Conservation (phyloP, 306 rosid species). For the Phaseolus lunatus region DNA sequence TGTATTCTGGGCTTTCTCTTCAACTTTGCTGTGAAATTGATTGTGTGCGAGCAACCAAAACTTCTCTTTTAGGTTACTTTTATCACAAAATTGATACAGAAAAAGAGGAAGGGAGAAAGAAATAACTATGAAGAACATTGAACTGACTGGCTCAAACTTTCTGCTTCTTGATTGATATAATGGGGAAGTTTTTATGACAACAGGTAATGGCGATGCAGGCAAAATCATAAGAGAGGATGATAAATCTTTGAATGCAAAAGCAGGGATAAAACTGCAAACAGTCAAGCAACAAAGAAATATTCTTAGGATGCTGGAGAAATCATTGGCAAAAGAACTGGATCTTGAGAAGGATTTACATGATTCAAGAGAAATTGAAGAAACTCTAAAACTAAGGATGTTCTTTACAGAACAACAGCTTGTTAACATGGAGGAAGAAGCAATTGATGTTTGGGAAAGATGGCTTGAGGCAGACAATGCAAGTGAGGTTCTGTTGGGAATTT, state of each 20-base stretch:
- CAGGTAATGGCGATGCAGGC: conserved; percentile 52
- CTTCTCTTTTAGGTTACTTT: conserved; percentile 2
- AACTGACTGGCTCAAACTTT: conserved; percentile 27
- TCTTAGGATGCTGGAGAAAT: conserved; percentile 79
- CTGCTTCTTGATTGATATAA: conserved; percentile 31
- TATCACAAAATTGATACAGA: background rate
- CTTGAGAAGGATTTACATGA: conserved; percentile 71
- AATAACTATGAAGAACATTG: conserved; percentile 7
- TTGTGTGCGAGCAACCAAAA: background rate
- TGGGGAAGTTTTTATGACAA: conserved; percentile 27
- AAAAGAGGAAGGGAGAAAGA: background rate
- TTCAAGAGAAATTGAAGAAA: conserved; percentile 60
- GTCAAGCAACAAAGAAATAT: conserved; percentile 71
- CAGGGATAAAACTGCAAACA: conserved; percentile 65
- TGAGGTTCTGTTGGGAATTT: conserved; percentile 66
- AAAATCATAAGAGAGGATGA: conserved; percentile 45
- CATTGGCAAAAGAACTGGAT: conserved; percentile 83
- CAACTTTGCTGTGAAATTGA: conserved; percentile 28
- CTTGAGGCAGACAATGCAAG: conserved; percentile 66
- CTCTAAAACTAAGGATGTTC: conserved; percentile 50
- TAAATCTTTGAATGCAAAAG: conserved; percentile 46
- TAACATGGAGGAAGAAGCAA: conserved; percentile 68
- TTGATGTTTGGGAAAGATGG: conserved; percentile 66
- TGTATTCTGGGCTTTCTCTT: background rate
- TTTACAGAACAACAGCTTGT: conserved; percentile 61